Conservation (phyloP, 352 stramenopile species). For the Globisporangium perplexum region DNA sequence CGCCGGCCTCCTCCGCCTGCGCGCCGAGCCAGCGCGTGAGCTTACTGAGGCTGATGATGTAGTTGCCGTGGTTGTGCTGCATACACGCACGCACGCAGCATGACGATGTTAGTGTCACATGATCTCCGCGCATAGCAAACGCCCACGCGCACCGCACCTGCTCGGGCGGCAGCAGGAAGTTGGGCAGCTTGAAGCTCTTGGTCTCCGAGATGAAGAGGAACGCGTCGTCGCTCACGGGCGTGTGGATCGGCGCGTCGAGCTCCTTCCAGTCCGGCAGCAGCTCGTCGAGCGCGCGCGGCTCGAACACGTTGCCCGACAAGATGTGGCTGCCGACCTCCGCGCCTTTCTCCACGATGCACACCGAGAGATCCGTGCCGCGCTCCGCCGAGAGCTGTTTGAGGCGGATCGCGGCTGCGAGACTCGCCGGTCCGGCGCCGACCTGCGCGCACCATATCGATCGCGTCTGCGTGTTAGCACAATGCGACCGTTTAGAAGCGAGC, state of each 20-base stretch:
- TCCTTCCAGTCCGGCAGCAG: conserved; percentile 96
- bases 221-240: conserved; percentile 91
- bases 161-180: conserved; percentile 91
- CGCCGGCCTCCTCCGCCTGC: conserved; percentile 96
- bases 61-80: conserved; percentile 98
- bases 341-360: conserved; percentile 95
- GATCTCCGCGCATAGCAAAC: neutral
- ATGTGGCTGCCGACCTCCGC: conserved; percentile 98
- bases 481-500: no score
- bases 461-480: no score
- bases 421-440: conserved; percentile 83
- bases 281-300: conserved; percentile 95
- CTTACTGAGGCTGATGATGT: conserved; percentile 96
- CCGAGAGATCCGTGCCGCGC: conserved; percentile 91
- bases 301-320: conserved; percentile 98
- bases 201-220: conserved; percentile 93
- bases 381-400: conserved; percentile 96
- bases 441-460: conserved; percentile 6
- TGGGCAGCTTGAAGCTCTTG: conserved; percentile 83
- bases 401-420: conserved; percentile 95
- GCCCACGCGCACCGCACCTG: conserved; percentile 40
- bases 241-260: conserved; percentile 85
- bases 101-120: neutral
- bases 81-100: conserved; percentile 11
- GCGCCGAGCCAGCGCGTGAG: conserved; percentile 95